phyloP scores from a whole-genome alignment of 306 rosid genomes.

The Begonia loranthoides region DNA sequence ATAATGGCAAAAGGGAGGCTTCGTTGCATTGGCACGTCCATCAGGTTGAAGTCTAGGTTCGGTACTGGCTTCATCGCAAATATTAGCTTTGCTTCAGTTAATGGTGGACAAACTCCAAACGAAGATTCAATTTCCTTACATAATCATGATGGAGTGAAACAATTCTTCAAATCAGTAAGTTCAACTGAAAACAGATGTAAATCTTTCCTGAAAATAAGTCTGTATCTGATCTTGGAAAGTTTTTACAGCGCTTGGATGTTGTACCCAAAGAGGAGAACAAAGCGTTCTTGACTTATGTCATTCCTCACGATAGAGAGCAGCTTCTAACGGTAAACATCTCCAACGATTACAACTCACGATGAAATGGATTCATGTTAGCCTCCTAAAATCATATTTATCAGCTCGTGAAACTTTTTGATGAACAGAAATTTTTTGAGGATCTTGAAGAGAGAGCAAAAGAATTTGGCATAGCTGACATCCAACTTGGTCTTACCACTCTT shows the following conservation, averaged over 20 bases:
- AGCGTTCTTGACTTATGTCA: slow-evolving; percentile 48
- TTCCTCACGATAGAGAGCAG: slow-evolving; percentile 67
- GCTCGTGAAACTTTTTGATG: slow-evolving; percentile 4
- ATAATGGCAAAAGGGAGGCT: slow-evolving; percentile 94
- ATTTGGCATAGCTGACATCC: slow-evolving; percentile 67
- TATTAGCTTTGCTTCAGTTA: slow-evolving; percentile 39
- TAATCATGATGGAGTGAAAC: slow-evolving; percentile 48
- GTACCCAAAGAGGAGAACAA: slow-evolving; percentile 63
- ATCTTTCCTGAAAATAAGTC: slow-evolving; percentile 2
- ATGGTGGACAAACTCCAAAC: slow-evolving; percentile 23
- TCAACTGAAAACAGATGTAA: slow-evolving; percentile 10
- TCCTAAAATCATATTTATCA: neutral
- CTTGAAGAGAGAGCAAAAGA: slow-evolving; percentile 57
- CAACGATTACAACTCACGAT: neutral
- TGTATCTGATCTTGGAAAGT: slow-evolving; percentile 18
- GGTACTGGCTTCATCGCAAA: slow-evolving; percentile 71
- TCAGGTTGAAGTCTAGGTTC: slow-evolving; percentile 67
- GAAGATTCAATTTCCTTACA: slow-evolving; percentile 21
- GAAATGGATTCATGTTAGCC: neutral
- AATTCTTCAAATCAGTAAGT: slow-evolving; percentile 59
- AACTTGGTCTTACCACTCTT: slow-evolving; percentile 72
- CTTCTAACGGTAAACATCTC: slow-evolving; percentile 30
- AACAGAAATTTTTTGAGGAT: slow-evolving; percentile 55
- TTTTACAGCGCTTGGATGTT: slow-evolving; percentile 56
- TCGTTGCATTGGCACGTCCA: slow-evolving; percentile 77